Conservation (phyloP, 1,284 basidiomycete genomes). For the Irpex sp. region DNA sequence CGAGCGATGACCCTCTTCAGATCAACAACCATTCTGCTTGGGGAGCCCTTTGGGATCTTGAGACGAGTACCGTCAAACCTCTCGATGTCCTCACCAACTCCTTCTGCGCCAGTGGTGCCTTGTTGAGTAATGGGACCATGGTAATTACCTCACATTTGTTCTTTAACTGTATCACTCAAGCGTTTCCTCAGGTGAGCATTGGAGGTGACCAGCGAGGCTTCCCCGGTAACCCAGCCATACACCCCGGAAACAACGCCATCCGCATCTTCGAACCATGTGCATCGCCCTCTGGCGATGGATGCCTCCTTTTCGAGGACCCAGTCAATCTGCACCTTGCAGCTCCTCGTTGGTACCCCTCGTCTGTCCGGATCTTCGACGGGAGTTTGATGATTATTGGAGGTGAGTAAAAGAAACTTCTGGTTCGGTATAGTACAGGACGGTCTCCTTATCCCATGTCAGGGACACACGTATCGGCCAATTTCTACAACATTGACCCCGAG, state of each 20-base stretch:
- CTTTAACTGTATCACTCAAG: neutral
- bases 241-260: slow-evolving; percentile 32
- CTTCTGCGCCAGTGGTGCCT: slow-evolving; percentile 49
- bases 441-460: neutral
- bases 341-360: slow-evolving; percentile 41
- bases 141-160: slow-evolving; percentile 18
- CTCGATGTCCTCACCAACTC: slow-evolving; percentile 43
- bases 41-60: slow-evolving; percentile 42
- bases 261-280: slow-evolving; percentile 36
- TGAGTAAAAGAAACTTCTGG: slow-evolving; percentile 20
- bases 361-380: slow-evolving; percentile 39
- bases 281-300: slow-evolving; percentile 32
- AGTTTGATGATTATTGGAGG: slow-evolving; percentile 40
- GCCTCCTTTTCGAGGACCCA: slow-evolving; percentile 38
- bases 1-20: slow-evolving; percentile 39
- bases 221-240: slow-evolving; percentile 36
- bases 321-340: slow-evolving; percentile 33
- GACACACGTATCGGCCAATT: slow-evolving; percentile 20
- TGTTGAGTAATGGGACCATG: slow-evolving; percentile 48
- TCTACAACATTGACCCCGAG: slow-evolving; percentile 18
- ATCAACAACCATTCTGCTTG: slow-evolving; percentile 42
- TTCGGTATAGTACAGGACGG: no score
- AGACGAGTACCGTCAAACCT: slow-evolving; percentile 36
- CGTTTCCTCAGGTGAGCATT: slow-evolving; percentile 33
- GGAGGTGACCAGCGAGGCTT: slow-evolving; percentile 40